phyloP scores from a whole-genome alignment of 331 rosid genomes.

The Malus hybrid region DNA sequence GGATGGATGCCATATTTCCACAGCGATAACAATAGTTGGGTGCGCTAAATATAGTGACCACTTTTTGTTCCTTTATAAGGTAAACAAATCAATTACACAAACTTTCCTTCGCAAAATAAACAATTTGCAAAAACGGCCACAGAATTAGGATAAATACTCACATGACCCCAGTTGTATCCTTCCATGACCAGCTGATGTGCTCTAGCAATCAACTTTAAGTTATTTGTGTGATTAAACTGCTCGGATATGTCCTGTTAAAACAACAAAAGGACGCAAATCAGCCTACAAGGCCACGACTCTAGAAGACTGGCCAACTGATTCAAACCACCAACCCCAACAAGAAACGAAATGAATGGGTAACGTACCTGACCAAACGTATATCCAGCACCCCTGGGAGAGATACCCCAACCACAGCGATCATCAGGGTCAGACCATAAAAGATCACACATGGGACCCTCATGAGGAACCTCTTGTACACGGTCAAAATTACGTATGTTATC shows the following conservation, averaged over 20 bases:
- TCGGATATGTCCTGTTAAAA: constrained; percentile 80
- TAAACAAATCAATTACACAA: background rate
- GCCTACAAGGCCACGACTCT: background rate
- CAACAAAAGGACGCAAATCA: background rate
- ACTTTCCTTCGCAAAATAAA: constrained; percentile 1
- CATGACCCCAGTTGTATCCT: constrained; percentile 95
- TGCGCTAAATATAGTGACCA: constrained; percentile 90
- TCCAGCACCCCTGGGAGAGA: constrained; percentile 94
- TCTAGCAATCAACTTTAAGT: constrained; percentile 85
- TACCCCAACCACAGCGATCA: constrained; percentile 98
- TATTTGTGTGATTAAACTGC: constrained; percentile 88
- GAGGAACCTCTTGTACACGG: constrained; percentile 99
- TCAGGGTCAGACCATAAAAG: constrained; percentile 96
- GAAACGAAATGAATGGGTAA: background rate
- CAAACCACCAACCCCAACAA: background rate
- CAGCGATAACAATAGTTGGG: constrained; percentile 93
- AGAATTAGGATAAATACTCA: constrained; percentile 20
- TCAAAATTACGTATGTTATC: constrained; percentile 85
- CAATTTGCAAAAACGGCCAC: too few species aligned
- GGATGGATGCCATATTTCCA: constrained; percentile 92
- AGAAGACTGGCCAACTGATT: background rate
- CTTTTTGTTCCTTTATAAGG: constrained; percentile 77
- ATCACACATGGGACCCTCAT: constrained; percentile 97
- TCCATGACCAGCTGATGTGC: constrained; percentile 98
- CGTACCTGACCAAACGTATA: constrained; percentile 90